phyloP scores from a whole-genome alignment of 768 basidiomycete genomes.

The Russula brevipes region DNA sequence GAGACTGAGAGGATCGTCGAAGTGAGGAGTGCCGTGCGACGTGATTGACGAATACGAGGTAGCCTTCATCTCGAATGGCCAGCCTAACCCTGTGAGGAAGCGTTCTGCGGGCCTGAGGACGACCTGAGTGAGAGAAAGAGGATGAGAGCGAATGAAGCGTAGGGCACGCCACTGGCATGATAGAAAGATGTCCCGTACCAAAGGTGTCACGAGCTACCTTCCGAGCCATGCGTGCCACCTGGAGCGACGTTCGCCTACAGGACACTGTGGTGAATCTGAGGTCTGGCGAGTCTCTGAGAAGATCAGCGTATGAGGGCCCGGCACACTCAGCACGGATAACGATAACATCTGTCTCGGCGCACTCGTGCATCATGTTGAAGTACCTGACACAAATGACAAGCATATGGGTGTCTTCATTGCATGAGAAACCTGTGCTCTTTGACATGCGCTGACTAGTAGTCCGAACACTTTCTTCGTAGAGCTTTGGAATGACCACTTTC shows the following conservation, averaged over 20 bases:
- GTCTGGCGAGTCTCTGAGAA: constrained; percentile 57
- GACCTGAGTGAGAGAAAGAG: constrained; percentile 38
- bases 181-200: constrained; percentile 38
- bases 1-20: no score
- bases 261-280: constrained; percentile 49
- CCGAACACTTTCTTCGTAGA: neutral
- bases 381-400: constrained; percentile 44
- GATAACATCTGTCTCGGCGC: constrained; percentile 70
- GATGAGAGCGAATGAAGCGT: no score
- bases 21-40: no score
- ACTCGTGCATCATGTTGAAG: constrained; percentile 68
- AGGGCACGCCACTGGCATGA: neutral
- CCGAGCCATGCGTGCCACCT: constrained; percentile 68
- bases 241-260: constrained; percentile 74
- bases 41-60: no score
- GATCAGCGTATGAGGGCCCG: constrained; percentile 70
- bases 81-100: constrained; percentile 55
- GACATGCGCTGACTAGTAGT: no score
- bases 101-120: constrained; percentile 72
- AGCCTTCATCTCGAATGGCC: no score
- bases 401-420: constrained; percentile 46
- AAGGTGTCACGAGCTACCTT: constrained; percentile 72
- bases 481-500: neutral
- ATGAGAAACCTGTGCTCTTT: constrained; percentile 49
- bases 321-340: constrained; percentile 62